These are phyloP conservation scores for Penicillium polonicum DNA, from an alignment of 2,329 filamentous ascomycete genomes.

Conservation along the genomic window DNA sequence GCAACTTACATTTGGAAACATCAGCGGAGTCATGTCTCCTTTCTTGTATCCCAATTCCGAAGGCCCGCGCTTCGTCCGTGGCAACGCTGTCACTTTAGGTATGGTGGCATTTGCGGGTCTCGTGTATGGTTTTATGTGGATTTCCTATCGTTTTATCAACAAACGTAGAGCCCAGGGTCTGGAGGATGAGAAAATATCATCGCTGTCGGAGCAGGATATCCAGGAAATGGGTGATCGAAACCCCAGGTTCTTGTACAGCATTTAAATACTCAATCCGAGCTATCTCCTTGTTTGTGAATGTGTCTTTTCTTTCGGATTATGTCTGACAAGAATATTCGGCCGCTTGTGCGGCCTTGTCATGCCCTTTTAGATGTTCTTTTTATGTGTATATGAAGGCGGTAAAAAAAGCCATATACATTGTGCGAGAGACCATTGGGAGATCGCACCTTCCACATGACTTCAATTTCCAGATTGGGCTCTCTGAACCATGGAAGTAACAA, in stretches of 20 bases:
- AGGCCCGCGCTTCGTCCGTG: conserved; percentile 58
- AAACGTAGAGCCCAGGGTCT: conserved; percentile 37
- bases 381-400: too few species aligned
- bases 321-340: too few species aligned
- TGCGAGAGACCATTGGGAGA: too few species aligned
- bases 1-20: conserved; percentile 69
- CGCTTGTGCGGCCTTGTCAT: too few species aligned
- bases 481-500: neutral
- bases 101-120: conserved; percentile 57
- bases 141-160: conserved; percentile 54
- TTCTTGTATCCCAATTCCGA: conserved; percentile 54
- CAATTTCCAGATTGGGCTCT: neutral
- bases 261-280: conserved; percentile 20
- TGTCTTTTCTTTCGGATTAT: too few species aligned
- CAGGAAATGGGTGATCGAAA: conserved; percentile 46
- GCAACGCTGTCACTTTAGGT: conserved; percentile 61
- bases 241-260: conserved; percentile 42
- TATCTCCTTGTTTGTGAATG: neutral
- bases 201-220: conserved; percentile 44
- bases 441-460: neutral
- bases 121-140: conserved; percentile 57
- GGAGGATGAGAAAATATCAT: conserved; percentile 40
- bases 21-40: conserved; percentile 69
- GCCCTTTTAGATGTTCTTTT: too few species aligned
- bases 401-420: too few species aligned